phyloP scores from a whole-genome alignment of 257 asterid genomes.

The Solanum etuberosum region DNA sequence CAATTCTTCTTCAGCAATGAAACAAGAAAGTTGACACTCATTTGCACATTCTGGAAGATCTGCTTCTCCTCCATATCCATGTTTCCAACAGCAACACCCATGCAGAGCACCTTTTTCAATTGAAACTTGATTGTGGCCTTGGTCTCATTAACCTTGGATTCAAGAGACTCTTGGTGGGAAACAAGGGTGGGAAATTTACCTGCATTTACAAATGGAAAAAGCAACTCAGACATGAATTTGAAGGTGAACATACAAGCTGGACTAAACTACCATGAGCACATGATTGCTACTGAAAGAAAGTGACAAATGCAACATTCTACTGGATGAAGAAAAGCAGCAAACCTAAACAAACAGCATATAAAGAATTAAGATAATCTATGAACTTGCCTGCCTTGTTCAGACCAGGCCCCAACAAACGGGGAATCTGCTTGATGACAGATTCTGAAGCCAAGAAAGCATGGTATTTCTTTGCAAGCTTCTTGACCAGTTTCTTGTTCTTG shows the following conservation, averaged over 20 bases:
- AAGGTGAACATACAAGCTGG: background rate
- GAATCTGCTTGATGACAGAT: slow-evolving; percentile 1
- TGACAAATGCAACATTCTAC: background rate
- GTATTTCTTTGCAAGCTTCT: slow-evolving; percentile 47
- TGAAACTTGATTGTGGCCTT: slow-evolving; percentile 6
- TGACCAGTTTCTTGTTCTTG: slow-evolving; percentile 47
- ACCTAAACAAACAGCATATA: background rate
- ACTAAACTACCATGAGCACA: background rate
- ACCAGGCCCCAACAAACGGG: slow-evolving; percentile 10
- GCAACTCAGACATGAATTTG: background rate
- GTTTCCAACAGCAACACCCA: slow-evolving; percentile 4
- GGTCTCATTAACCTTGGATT: slow-evolving; percentile 7
- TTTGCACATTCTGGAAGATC: slow-evolving; percentile 3
- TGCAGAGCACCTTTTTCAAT: slow-evolving; percentile 5
- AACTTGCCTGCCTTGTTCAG: slow-evolving; percentile 5
- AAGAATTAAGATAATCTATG: background rate
- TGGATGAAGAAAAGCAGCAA: background rate
- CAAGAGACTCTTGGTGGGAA: slow-evolving; percentile 7
- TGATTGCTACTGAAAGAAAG: background rate
- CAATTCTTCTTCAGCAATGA: slow-evolving; percentile 12
- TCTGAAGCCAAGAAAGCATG: slow-evolving; percentile 2
- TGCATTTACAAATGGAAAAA: background rate
- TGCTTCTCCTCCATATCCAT: slow-evolving; percentile 2
- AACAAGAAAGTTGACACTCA: slow-evolving; percentile 8
- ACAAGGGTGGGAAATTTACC: slow-evolving; percentile 12